A percentile compares a stretch with the other conserved stretches of the same genome.
Evolutionary conservation across 768 basidiomycete species (phyloP).

Genomic region (Lactarius sanguifluus): DNA sequence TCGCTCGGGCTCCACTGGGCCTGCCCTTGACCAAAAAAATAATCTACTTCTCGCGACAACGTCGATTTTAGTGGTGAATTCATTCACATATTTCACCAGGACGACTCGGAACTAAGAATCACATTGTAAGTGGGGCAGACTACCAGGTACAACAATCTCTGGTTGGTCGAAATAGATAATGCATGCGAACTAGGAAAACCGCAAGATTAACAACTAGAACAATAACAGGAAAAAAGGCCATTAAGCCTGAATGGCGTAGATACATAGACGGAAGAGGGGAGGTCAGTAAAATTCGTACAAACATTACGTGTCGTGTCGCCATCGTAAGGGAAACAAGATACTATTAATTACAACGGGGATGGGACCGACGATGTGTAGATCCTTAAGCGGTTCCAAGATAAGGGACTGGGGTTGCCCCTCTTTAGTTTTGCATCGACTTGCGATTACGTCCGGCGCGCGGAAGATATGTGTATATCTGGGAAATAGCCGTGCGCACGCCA

Average conservation of each 20-base stretch:
- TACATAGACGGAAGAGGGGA: neutral
- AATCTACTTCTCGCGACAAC: too few species aligned
- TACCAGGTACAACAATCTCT: conserved; percentile 1
- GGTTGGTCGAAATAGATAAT: neutral
- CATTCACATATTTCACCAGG: too few species aligned
- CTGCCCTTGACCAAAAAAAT: too few species aligned
- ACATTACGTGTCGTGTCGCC: neutral
- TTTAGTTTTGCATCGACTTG: conserved; percentile 19
- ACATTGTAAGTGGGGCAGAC: neutral
- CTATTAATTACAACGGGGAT: neutral
- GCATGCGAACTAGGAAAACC: neutral
- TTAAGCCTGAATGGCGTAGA: neutral
- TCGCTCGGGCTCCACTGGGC: too few species aligned
- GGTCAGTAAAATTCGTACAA: neutral
- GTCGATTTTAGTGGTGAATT: too few species aligned
- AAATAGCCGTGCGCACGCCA: conserved; percentile 57
- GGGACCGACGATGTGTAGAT: too few species aligned
- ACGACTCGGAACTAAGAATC: neutral
- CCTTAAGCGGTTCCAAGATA: too few species aligned
- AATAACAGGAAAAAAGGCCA: neutral
- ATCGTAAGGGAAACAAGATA: neutral
- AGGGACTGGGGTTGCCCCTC: neutral
- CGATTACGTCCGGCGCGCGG: conserved; percentile 38
- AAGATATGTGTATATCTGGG: conserved; percentile 56
- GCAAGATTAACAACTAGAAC: neutral